Conservation (phyloP, 2,329 filamentous ascomycete species). For the Rhynchosporium graminicola region DNA sequence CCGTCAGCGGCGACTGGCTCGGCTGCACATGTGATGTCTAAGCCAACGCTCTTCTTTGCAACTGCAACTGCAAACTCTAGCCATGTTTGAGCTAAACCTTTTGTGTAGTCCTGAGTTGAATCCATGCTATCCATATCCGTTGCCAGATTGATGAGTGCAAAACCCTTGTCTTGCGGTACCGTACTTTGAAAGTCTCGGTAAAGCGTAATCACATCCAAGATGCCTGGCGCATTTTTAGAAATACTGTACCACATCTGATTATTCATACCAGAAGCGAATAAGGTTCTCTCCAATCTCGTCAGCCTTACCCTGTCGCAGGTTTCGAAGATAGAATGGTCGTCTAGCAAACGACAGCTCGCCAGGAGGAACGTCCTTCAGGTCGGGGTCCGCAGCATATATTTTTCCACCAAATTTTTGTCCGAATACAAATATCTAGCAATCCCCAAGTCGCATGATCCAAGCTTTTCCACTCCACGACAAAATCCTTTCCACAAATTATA, state of each 20-base stretch:
- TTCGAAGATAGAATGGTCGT: constrained; percentile 20
- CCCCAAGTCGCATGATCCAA: constrained; percentile 20
- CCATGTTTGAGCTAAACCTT: constrained; percentile 9
- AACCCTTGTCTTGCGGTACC: constrained; percentile 21
- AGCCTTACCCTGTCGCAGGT: constrained; percentile 6
- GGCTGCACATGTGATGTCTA: constrained; percentile 21
- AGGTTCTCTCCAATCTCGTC: neutral
- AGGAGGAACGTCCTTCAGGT: constrained; percentile 6
- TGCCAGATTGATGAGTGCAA: constrained; percentile 20
- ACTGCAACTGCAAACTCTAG: constrained; percentile 16
- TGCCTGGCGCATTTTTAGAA: constrained; percentile 14
- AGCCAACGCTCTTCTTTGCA: constrained; percentile 12
- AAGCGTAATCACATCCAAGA: constrained; percentile 17
- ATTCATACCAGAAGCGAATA: neutral
- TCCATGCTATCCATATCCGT: constrained; percentile 15
- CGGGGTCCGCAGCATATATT: constrained; percentile 16
- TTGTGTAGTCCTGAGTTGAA: constrained; percentile 17
- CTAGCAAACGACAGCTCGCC: constrained; percentile 18
- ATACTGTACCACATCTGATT: constrained; percentile 2
- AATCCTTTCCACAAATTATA: constrained; percentile 16
- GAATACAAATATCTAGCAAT: constrained; percentile 18
- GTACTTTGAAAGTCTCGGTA: constrained; percentile 22
- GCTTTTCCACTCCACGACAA: constrained; percentile 12
- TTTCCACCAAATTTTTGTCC: constrained; percentile 7
- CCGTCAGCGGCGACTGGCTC: constrained; percentile 4